Evolutionary conservation across 768 basidiomycete genomes (phyloP).

Genomic region (Lentinula detonsa): DNA sequence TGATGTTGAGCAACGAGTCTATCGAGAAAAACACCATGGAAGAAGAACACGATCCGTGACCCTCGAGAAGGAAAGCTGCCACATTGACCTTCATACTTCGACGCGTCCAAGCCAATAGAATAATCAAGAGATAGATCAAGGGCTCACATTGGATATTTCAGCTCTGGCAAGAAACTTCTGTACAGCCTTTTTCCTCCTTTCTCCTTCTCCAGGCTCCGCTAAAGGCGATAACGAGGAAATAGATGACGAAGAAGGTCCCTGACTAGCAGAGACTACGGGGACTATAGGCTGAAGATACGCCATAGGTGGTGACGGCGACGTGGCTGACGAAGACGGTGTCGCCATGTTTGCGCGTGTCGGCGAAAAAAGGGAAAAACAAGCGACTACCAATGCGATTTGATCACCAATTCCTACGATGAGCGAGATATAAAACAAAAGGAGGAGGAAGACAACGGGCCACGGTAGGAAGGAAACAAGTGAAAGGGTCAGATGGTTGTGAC

Average conservation of each 20-base stretch:
- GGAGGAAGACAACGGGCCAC: neutral
- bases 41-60: neutral
- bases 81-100: constrained; percentile 13
- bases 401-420: constrained; percentile 26
- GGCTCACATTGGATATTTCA: constrained; percentile 73
- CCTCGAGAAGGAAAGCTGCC: neutral
- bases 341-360: constrained; percentile 52
- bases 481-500: constrained; percentile 5
- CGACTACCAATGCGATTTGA: constrained; percentile 16
- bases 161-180: constrained; percentile 76
- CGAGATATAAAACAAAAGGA: neutral
- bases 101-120: constrained; percentile 40
- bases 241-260: constrained; percentile 1
- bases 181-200: constrained; percentile 60
- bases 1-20: constrained; percentile 28
- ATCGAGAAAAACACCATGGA: constrained; percentile 9
- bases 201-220: constrained; percentile 42
- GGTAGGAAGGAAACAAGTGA: neutral
- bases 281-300: constrained; percentile 34
- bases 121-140: constrained; percentile 13
- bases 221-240: constrained; percentile 27
- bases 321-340: constrained; percentile 75
- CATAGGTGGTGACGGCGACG: constrained; percentile 75
- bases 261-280: constrained; percentile 27
- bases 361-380: constrained; percentile 13